Conservation (phyloP, 306 rosid species). For the Rubus parviflorus region DNA sequence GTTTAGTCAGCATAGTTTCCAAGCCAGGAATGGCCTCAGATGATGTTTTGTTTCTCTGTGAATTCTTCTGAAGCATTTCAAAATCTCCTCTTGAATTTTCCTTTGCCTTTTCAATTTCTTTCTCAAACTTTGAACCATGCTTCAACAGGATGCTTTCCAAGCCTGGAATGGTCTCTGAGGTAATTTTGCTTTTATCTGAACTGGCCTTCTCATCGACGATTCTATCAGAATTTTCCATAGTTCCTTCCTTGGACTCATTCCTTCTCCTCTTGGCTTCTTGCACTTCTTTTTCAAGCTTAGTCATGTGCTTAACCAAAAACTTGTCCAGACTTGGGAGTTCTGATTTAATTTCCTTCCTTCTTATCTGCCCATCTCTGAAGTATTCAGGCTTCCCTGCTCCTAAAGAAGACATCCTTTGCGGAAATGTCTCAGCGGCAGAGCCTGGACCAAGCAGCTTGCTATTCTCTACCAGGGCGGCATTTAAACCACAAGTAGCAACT, state of each 20-base stretch:
- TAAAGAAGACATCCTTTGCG: conserved; percentile 46
- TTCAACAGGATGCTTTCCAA: conserved; percentile 54
- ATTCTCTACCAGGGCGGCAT: conserved; percentile 77
- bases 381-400: conserved; percentile 39
- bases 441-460: conserved; percentile 48
- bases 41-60: conserved; percentile 8
- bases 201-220: conserved; percentile 23
- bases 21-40: conserved; percentile 28
- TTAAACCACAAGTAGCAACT: conserved; percentile 90
- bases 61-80: conserved; percentile 11
- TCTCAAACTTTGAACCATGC: conserved; percentile 47
- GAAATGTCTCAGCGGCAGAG: conserved; percentile 41
- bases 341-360: conserved; percentile 52
- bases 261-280: conserved; percentile 68
- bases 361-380: conserved; percentile 37
- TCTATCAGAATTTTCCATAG: conserved; percentile 28
- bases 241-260: conserved; percentile 40
- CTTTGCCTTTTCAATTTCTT: conserved; percentile 46
- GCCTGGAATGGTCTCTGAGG: conserved; percentile 40
- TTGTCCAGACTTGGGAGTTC: conserved; percentile 90
- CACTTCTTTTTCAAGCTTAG: conserved; percentile 85
- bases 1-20: conserved; percentile 31
- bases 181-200: conserved; percentile 14
- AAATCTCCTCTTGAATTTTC: conserved; percentile 21
- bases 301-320: conserved; percentile 74